These are phyloP conservation scores for Nidula niveotomentosa DNA, from an alignment of 1,284 basidiomycete genomes.

Conservation along the genomic window DNA sequence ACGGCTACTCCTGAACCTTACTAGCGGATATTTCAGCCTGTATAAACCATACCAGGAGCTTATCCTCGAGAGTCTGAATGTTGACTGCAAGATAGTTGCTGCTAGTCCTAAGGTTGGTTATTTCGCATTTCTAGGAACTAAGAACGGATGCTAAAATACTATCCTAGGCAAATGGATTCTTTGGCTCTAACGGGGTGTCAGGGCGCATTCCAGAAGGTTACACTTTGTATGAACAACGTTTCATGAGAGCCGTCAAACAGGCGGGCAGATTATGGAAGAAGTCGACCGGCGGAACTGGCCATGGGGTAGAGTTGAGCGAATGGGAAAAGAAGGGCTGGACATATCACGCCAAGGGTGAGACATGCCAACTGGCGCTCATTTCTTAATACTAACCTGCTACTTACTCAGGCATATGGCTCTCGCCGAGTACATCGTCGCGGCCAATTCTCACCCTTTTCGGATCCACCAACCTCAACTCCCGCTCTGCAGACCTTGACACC, in stretches of 20 bases:
- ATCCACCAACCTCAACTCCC: conserved; percentile 93
- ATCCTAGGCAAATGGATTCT: conserved; percentile 91
- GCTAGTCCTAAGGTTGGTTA: conserved; percentile 80
- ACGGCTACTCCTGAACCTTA: conserved; percentile 68
- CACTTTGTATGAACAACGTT: conserved; percentile 83
- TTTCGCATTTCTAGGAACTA: background rate
- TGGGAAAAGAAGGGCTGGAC: conserved; percentile 96
- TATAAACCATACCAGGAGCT: conserved; percentile 81
- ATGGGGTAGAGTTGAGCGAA: conserved; percentile 75
- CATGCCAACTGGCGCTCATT: too few relatives aligned
- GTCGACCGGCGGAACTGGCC: conserved; percentile 18
- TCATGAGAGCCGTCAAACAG: conserved; percentile 68
- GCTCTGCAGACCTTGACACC: conserved; percentile 89
- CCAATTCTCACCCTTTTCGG: conserved; percentile 89
- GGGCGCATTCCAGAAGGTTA: conserved; percentile 96
- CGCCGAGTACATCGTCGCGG: conserved; percentile 46
- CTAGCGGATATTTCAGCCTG: conserved; percentile 94
- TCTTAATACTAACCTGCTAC: too few relatives aligned
- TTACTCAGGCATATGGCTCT: conserved; percentile 81
- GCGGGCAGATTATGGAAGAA: conserved; percentile 48
- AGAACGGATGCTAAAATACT: background rate
- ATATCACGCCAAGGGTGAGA: conserved; percentile 93
- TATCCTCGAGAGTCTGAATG: conserved; percentile 54
- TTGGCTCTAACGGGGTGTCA: conserved; percentile 85
- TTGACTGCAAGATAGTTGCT: conserved; percentile 78